Conservation (phyloP, 108 stramenopile genomes). For the Licmophora abbreviata region DNA sequence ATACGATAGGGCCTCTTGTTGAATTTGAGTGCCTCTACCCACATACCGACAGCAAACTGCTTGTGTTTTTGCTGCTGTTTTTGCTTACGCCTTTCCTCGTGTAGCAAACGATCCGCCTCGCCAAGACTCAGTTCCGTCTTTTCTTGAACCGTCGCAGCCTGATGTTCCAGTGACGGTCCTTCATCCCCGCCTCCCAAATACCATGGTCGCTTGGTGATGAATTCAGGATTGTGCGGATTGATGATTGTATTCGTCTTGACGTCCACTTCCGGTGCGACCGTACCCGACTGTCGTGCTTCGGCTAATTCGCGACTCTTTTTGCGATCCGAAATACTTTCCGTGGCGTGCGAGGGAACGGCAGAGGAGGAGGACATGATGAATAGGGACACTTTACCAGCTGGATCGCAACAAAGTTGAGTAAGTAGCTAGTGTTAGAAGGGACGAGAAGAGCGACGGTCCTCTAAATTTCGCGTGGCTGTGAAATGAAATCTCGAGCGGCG, state of each 20-base stretch:
- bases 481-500: too few species aligned
- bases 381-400: too few species aligned
- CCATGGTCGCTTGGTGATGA: conserved; percentile 98
- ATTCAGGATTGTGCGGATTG: conserved; percentile 99
- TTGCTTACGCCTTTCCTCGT: conserved; percentile 41
- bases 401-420: too few species aligned
- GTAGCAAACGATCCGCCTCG: conserved; percentile 52
- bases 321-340: conserved; percentile 54
- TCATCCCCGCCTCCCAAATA: conserved; percentile 79
- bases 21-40: conserved; percentile 84
- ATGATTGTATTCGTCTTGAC: conserved; percentile 90
- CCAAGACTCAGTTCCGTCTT: conserved; percentile 31
- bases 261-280: conserved; percentile 80
- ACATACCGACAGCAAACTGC: conserved; percentile 63
- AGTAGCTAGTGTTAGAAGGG: too few species aligned
- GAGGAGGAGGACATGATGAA: background rate
- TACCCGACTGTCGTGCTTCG: conserved; percentile 75
- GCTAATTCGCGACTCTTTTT: conserved; percentile 51
- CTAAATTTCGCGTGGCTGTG: too few species aligned
- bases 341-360: conserved; percentile 23
- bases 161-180: conserved; percentile 91
- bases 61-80: conserved; percentile 27
- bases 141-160: conserved; percentile 43
- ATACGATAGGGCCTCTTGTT: conserved; percentile 78
- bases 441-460: too few species aligned